These are phyloP conservation scores for Ophiostoma tasmaniense DNA, from an alignment of 2,329 filamentous ascomycete species.

Conservation along the genomic window DNA sequence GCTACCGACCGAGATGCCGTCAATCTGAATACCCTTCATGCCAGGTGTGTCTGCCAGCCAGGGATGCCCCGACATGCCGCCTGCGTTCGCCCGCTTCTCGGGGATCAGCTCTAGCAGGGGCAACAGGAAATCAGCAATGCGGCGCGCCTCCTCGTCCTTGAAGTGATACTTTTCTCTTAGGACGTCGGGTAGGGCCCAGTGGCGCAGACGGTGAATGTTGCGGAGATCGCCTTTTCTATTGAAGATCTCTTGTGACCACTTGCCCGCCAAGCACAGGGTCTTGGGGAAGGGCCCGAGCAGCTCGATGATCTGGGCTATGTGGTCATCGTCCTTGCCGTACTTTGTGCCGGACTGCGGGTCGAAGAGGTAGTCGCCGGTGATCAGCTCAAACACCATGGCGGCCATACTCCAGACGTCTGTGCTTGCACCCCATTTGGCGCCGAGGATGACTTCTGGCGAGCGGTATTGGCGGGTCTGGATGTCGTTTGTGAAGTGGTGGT, in stretches of 20 bases:
- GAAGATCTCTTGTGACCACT: conserved; percentile 98
- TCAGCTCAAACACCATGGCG: conserved; percentile 92
- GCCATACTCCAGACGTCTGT: conserved; percentile 99
- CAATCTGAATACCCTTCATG: conserved; percentile 73
- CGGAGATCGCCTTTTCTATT: conserved; percentile 94
- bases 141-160: conserved; percentile 67
- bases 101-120: conserved; percentile 89
- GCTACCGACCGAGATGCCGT: conserved; percentile 66
- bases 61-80: conserved; percentile 79
- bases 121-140: conserved; percentile 70
- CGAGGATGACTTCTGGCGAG: conserved; percentile 93
- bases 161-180: conserved; percentile 97
- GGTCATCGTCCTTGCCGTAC: conserved; percentile 98
- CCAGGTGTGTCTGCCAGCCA: conserved; percentile 82
- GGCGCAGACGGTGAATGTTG: conserved; percentile 91
- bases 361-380: conserved; percentile 97
- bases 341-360: conserved; percentile 97
- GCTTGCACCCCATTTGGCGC: conserved; percentile 97
- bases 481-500: conserved; percentile 98
- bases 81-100: conserved; percentile 79
- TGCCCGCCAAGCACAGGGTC: conserved; percentile 80
- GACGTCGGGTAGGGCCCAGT: conserved; percentile 92
- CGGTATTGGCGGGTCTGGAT: conserved; percentile 97
- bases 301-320: conserved; percentile 98
- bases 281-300: conserved; percentile 89